Base-by-base conservation (phyloP, 2,329 filamentous ascomycete species). In the Hymenoscyphus occultus region DNA sequence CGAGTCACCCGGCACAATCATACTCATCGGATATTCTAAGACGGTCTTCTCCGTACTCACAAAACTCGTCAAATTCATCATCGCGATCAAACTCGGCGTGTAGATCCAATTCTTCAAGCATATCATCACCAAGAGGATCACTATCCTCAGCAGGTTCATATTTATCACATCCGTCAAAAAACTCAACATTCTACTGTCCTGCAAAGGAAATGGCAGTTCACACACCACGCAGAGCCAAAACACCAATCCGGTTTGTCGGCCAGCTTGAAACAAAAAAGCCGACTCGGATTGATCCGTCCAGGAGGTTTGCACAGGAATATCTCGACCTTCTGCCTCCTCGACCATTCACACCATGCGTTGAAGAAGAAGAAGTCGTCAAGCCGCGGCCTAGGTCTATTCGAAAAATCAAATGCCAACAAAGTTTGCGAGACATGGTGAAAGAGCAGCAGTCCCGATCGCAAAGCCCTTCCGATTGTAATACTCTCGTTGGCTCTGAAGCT, bases 391-490 rank as follows among this genome's bases (percentile, higher is more conserved):
- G 51, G 63, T 66, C 51, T 57, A 61, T 74, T 5, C 64, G 73
- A 19, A 74, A 73, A 61, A 70, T 74, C 51, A 73, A 74, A 65
- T 72, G 70, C 12, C 73, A 74, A 58, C 56, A 69, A 6, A 71
- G 70, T 68, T 65, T 74, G 39, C 65, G 73, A 39, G 71, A 72
- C 59, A 54, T 73, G 0, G 66, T 71, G 22, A 70, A 68, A 56
- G 65, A 68, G 28, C 69, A 72, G 16, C 68, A 72, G 19, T 62
- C 60, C 51, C 54, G 60, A 56, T 19, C 19, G 13, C 45, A 16
- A 22, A 54, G 22, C 39, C 31, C 61, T 56, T 69, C 67, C 1
- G 67, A 68, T 39, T 66, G 62, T 13, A 71, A 71, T 3, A 72
- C 72, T 16, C 68, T 72, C 7, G 59, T 70, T 7, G 70, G 68